phyloP scores from a whole-genome alignment of 1,284 basidiomycete species.

The Ceratobasidium sp. region DNA sequence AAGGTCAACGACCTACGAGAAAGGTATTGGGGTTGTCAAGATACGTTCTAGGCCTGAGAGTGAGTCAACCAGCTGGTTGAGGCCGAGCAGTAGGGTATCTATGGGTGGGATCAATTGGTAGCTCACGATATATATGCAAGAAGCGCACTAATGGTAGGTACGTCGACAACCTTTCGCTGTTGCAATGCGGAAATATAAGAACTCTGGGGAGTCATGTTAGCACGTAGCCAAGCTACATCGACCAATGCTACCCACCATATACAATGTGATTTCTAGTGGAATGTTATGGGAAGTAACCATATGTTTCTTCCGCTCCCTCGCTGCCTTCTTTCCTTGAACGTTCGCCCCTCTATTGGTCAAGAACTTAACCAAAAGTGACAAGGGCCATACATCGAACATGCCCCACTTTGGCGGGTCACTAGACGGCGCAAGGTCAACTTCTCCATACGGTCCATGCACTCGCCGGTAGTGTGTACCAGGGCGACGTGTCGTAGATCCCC shows the following conservation, averaged over 20 bases:
- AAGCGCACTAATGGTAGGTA: conserved; percentile 68
- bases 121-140: not conserved
- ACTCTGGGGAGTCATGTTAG: conserved; percentile 60
- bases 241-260: conserved; percentile 77
- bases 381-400: conserved; percentile 75
- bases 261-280: conserved; percentile 79
- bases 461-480: not conserved
- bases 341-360: conserved; percentile 61
- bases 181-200: conserved; percentile 75
- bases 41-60: conserved; percentile 80
- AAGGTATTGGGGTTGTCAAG: conserved; percentile 77
- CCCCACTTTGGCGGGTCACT: conserved; percentile 72
- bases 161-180: conserved; percentile 70
- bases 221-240: no score
- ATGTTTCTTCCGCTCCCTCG: conserved; percentile 66
- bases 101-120: no score
- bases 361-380: conserved; percentile 68
- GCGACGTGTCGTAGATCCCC: not conserved
- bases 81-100: conserved; percentile 67
- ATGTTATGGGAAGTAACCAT: conserved; percentile 71
- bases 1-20: conserved; percentile 70
- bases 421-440: conserved; percentile 65
- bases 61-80: conserved; percentile 74
- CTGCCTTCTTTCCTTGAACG: conserved; percentile 71
- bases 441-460: conserved; percentile 17